A percentile compares a stretch with the other conserved stretches of the same genome.
Conservation (phyloP, 2,329 filamentous ascomycete genomes). For the Emmonsia crescens region DNA sequence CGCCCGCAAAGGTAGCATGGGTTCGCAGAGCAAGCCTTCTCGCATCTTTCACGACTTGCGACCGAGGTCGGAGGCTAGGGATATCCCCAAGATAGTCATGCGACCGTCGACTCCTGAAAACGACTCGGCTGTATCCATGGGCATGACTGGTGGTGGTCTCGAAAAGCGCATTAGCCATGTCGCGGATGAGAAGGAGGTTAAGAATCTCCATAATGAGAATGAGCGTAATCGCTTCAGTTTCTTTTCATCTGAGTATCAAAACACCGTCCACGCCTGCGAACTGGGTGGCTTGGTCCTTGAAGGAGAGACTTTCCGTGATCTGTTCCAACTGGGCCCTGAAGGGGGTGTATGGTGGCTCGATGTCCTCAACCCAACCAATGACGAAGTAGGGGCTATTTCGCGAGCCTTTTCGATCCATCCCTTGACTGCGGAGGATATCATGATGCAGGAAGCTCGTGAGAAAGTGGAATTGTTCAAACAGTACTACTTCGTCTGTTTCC, state of each 20-base stretch:
- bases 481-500: constrained; percentile 97
- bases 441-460: constrained; percentile 87
- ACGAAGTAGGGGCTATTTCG: constrained; percentile 78
- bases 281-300: constrained; percentile 80
- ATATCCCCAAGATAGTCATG: constrained; percentile 27
- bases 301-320: constrained; percentile 76
- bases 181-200: constrained; percentile 24
- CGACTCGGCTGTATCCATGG: constrained; percentile 22
- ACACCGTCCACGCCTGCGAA: constrained; percentile 82
- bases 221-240: constrained; percentile 84
- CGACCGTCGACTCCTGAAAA: constrained; percentile 18
- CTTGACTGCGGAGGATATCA: constrained; percentile 91
- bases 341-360: constrained; percentile 99
- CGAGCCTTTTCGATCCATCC: constrained; percentile 94
- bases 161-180: constrained; percentile 25
- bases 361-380: constrained; percentile 77
- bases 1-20: constrained; percentile 35
- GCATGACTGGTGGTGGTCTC: constrained; percentile 15
- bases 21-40: constrained; percentile 38
- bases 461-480: constrained; percentile 97
- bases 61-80: constrained; percentile 20
- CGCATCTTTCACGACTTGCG: constrained; percentile 54
- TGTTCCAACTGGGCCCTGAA: constrained; percentile 61
- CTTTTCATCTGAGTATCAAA: constrained; percentile 90
- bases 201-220: constrained; percentile 33